Evolutionary conservation across 2,329 filamentous ascomycete genomes (phyloP), one percentile per base, ranked within the genome.

Genomic region (Paecilomyces dactylethromorphus): DNA sequence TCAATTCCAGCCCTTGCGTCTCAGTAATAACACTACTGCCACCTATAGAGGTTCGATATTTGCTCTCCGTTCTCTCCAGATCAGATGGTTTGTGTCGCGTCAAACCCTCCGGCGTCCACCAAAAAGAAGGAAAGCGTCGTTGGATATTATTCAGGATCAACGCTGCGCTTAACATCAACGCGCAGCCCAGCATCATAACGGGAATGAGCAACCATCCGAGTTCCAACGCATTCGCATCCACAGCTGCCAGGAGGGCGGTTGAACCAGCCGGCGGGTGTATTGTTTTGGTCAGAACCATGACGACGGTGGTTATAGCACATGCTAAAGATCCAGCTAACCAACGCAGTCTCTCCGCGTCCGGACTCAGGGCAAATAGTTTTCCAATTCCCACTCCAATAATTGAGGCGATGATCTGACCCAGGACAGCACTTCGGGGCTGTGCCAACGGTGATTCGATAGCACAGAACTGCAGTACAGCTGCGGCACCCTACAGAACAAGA

Each of bases 181-280:
- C 68, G 54, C 79, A 82, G 3, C 83, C 85, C 22, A 91, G 74
- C 39, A 87, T 56, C 18, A 90, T 79, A 5, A 90, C 74, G 0
- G 86, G 83, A 5, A 91, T 69, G 12, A 90, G 72, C 60, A 81
- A 84, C 89, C 89, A 92, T n/a, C 88, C 87, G 11, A 91, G 71
- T 0, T 67, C 64, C 10, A 80, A 76, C 1, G 85, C 75, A 1
- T 78, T 74, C 1, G 80, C 74, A 59, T 86, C 84, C 1, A 85
- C 79, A 0, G 88, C 86, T 0, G 87, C 87, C 26, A 92, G 74
- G 1, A 92, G 74, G 0, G 87, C 88, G 0, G 88, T 92, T 8
- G 89, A 88, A 3, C 89, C 89, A 0, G 87, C 89, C 0, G 89
- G 89, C 0, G 89, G 89, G 64, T 92, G 87, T 0, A 89, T 80